phyloP scores from a whole-genome alignment of 805 yeast genomes.

The Candida sakaeoensis region DNA sequence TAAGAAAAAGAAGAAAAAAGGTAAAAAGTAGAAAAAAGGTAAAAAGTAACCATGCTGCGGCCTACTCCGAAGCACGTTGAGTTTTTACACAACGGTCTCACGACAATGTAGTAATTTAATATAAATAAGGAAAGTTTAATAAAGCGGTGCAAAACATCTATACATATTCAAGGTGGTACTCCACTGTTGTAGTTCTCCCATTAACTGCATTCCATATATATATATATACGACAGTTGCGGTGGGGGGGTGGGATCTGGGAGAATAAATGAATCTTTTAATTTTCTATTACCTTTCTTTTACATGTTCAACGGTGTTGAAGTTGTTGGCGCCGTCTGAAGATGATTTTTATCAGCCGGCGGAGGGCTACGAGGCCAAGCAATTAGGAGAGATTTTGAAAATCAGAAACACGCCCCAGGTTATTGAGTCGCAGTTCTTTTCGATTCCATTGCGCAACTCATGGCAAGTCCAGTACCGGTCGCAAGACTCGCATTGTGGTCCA shows the following conservation, averaged over 20 bases:
- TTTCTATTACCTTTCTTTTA: not conserved
- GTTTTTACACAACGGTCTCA: too few species aligned
- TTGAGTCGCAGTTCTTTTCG: constrained; percentile 17
- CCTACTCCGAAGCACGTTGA: too few species aligned
- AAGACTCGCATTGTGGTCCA: constrained; percentile 24
- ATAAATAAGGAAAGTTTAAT: too few species aligned
- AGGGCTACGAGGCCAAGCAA: constrained; percentile 16
- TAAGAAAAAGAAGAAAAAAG: constrained; percentile 25
- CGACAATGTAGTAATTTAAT: too few species aligned
- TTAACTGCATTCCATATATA: too few species aligned
- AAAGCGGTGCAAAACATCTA: too few species aligned
- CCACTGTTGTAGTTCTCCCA: too few species aligned
- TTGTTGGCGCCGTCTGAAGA: constrained; percentile 17
- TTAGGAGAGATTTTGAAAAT: constrained; percentile 22
- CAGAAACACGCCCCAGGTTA: constrained; percentile 17
- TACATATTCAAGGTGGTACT: too few species aligned
- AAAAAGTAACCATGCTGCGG: too few species aligned
- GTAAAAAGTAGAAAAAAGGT: constrained; percentile 18
- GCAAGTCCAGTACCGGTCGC: constrained; percentile 20
- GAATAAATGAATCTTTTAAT: too few species aligned
- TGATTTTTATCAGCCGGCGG: constrained; percentile 21
- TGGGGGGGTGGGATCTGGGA: too few species aligned
- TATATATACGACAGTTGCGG: too few species aligned
- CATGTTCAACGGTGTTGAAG: not conserved
- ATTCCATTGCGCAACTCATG: constrained; percentile 19